Evolutionary conservation across 2,329 filamentous ascomycete genomes (phyloP), one percentile per base, ranked within the genome.

Genomic region (Xylogone sp.): DNA sequence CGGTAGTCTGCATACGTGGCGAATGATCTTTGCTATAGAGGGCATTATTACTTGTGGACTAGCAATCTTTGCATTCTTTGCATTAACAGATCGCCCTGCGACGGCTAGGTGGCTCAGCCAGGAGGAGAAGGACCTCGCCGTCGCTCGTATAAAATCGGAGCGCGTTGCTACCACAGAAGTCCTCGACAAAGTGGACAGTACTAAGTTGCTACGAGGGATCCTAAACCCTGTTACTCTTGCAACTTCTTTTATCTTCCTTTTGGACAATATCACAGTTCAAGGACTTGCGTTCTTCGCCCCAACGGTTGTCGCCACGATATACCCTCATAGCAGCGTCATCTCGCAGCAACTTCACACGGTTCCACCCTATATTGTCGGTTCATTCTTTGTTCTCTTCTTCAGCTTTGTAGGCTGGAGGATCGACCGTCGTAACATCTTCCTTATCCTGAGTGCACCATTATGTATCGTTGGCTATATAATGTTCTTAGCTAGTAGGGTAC

Each of bases 21-120:
- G 84, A 7, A 87, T 87, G 83, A 86, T 88, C 48, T 88, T 88
- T 50, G 78, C 76, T 3, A 81, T 88, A n/a, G 86, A 88, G 63
- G 86, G 86, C 19, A 81, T 87, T 59, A 79, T 87, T 56, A 83
- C 81, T 71, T 56, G 55, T 53, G 72, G 74, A 0, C 63, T 88
- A 0, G 73, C 76, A 1, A 18, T 87, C 1, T 69, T 87, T 29
- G 68, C 77, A 1, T 85, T 87, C 64, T 56, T 83, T 56, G 83
- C 80, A 1, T 69, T 88, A 20, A 87, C 84, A 0, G 85, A 88
- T 62, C 75, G 84, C 0, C 85, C 85, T 0, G 82, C 78, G 50
- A 86, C 84, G 0, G 85, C 85, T 0, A 70, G 72, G n/a, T 88
- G 85, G 84, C 74, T 89, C 1, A 75, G 72, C 0, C 71, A 76